A percentile compares a stretch with the other conserved stretches of the same genome.
phyloP scores from a whole-genome alignment of 805 yeast genomes.

The Saccharomycopsis fodiens region DNA sequence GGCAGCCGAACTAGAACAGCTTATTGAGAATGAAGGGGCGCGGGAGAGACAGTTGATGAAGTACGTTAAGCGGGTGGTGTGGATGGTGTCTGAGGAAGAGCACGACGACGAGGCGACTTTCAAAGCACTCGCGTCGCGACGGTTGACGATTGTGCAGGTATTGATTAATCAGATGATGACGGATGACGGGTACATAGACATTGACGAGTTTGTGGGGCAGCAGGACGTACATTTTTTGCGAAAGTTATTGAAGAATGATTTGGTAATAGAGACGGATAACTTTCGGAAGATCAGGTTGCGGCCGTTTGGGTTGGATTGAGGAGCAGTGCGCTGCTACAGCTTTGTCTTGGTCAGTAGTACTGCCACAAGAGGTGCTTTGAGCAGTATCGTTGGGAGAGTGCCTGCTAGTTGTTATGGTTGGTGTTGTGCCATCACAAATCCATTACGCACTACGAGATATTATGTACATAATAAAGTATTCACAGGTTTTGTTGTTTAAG shows the following conservation, averaged over 20 bases:
- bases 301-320: constrained; percentile 12
- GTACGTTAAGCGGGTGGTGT: not conserved
- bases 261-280: constrained; percentile 7
- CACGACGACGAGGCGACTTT: constrained; percentile 1
- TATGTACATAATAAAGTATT: too few relatives aligned
- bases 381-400: not conserved
- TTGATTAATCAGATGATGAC: constrained; percentile 18
- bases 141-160: constrained; percentile 4
- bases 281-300: constrained; percentile 9
- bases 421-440: too few relatives aligned
- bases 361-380: constrained; percentile 4
- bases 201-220: constrained; percentile 3
- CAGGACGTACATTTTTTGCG: constrained; percentile 20
- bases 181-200: constrained; percentile 9
- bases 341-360: constrained; percentile 1
- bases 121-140: not conserved
- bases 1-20: not conserved
- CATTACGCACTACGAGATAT: too few relatives aligned
- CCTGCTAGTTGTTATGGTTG: not conserved
- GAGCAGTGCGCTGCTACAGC: not conserved
- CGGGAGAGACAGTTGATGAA: constrained; percentile 4
- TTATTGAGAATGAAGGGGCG: not conserved
- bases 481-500: too few relatives aligned
- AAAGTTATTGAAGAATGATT: constrained; percentile 10
- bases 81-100: not conserved